A percentile compares a stretch with the other conserved stretches of the same genome.
Evolutionary conservation across 441 rosid species (phyloP).

Genomic region (Pelargonium citronellum): DNA sequence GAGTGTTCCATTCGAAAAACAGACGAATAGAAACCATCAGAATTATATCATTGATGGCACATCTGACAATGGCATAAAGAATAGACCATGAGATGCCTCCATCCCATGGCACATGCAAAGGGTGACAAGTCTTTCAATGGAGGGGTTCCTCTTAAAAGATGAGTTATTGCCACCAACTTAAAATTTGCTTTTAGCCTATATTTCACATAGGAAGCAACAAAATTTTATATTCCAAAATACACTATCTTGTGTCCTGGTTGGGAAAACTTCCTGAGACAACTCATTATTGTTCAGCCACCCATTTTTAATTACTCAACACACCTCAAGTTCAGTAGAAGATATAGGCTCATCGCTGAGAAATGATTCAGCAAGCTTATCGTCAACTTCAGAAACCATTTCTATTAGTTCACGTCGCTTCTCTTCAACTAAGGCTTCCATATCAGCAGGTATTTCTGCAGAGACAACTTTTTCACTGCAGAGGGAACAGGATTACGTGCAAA

Average conservation of each 20-base stretch:
- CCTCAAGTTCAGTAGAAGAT: constrained; percentile 75
- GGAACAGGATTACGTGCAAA: constrained; percentile 10
- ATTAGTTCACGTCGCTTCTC: constrained; percentile 82
- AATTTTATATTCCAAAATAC: neutral
- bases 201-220: neutral
- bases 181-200: neutral
- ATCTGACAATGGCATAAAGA: neutral
- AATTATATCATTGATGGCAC: too few relatives aligned
- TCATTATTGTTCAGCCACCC: neutral
- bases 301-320: constrained; percentile 22
- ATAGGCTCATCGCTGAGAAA: constrained; percentile 86
- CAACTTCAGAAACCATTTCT: constrained; percentile 92
- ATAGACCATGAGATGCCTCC: neutral
- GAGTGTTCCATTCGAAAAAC: too few relatives aligned
- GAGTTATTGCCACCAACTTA: neutral
- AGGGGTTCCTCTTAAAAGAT: too few relatives aligned
- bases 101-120: neutral
- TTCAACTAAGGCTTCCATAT: constrained; percentile 65
- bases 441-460: constrained; percentile 62
- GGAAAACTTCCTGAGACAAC: neutral
- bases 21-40: neutral
- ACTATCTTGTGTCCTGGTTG: neutral
- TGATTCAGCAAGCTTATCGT: constrained; percentile 80
- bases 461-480: constrained; percentile 74
- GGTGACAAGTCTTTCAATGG: too few relatives aligned